Evolutionary conservation across 129 eudicot genomes (phyloP), one percentile per base, ranked within the genome.

Genomic region (Centella asiatica): DNA sequence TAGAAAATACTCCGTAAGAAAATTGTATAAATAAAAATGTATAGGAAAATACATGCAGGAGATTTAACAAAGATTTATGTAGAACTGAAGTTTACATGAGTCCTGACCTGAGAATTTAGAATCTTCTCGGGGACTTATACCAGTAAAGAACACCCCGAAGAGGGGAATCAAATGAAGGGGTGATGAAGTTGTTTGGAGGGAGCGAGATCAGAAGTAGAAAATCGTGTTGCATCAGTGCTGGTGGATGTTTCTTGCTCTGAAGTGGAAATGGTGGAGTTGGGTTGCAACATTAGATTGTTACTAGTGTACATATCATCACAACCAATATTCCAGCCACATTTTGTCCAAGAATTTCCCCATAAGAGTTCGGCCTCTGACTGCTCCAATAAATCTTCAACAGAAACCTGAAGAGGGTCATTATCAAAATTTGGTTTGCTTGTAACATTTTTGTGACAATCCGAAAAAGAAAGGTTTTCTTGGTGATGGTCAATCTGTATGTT

Each of bases 331-430:
- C 44, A 32, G 15, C 13, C 36, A 17, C 11, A 19, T 68, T 65
- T 62, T 34, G 49, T 48, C 69, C n/a, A 73, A 48, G 65, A 67
- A 70, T 74, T 72, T 56, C 39, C 81, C 81, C 81, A 75, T 26
- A 60, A 4, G 7, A 10, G 39, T 10, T 34, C 40, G 29, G 71
- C 42, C 18, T 75, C 69, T n/a, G 48, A 73, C 32, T 54, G 44
- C 60, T 45, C 66, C 15, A 54, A 64, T 25, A 57, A 15, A 62
- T 64, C 36, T 52, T 72, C 76, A 36, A 45, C 64, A 13, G 62
- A 31, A 2, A 32, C 23, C 36, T 51, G 39, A 76, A 58, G 32
- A 23, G 37, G 25, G n/a, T 22, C 40, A 11, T 72, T 65, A 57
- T 45, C 55, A 68, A 32, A 4, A 44, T 5, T 60, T 40, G 61